Evolutionary conservation across 805 yeast genomes (phyloP).

Genomic region (Candida peoriensis): DNA sequence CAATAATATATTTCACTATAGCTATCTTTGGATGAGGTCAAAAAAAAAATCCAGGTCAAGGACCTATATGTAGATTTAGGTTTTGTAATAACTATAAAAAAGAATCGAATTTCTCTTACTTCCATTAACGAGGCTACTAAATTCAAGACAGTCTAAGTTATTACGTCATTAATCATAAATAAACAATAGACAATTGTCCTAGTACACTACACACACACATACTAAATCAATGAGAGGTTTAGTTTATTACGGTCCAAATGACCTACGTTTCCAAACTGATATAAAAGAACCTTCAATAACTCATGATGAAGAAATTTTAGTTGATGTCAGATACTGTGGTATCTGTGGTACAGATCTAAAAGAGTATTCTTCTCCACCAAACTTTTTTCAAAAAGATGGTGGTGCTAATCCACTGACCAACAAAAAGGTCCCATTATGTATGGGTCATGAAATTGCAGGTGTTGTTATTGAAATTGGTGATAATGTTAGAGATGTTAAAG

Average conservation of each 20-base stretch:
- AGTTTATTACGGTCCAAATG: constrained; percentile 41
- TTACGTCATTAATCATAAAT: too few relatives aligned
- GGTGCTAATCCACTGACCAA: constrained; percentile 35
- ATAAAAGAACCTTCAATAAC: constrained; percentile 31
- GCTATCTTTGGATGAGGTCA: too few relatives aligned
- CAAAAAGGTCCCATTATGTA: constrained; percentile 36
- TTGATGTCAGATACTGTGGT: constrained; percentile 50
- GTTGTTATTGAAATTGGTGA: constrained; percentile 40
- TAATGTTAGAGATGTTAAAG: constrained; percentile 36
- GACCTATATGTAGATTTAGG: too few relatives aligned
- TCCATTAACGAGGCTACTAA: too few relatives aligned
- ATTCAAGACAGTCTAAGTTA: too few relatives aligned
- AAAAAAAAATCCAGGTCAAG: too few relatives aligned
- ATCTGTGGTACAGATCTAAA: constrained; percentile 62
- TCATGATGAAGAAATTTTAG: constrained; percentile 35
- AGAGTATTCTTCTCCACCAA: constrained; percentile 49
- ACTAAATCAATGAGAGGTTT: constrained; percentile 40
- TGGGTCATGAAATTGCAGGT: constrained; percentile 56
- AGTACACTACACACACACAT: too few relatives aligned
- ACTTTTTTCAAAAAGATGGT: constrained; percentile 44
- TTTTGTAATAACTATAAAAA: too few relatives aligned
- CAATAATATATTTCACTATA: too few relatives aligned
- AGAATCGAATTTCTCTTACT: too few relatives aligned
- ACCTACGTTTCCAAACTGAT: constrained; percentile 35
- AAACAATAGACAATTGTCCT: too few relatives aligned